phyloP scores from a whole-genome alignment of 2,329 filamentous ascomycete species.

The Alternaria triticimaculans region DNA sequence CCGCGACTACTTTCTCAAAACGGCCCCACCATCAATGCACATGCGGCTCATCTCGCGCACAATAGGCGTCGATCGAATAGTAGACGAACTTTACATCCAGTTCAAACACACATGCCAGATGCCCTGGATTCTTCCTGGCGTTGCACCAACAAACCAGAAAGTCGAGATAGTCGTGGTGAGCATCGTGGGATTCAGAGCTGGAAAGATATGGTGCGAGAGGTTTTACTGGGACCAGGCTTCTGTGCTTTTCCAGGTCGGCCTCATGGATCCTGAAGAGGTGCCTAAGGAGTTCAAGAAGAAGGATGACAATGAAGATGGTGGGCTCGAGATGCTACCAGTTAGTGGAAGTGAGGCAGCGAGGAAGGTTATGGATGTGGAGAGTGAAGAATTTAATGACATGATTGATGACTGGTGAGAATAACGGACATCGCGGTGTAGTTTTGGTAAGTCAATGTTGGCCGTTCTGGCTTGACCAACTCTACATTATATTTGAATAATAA shows the following conservation, averaged over 20 bases:
- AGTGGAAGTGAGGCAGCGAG: slow-evolving; percentile 55
- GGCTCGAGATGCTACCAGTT: slow-evolving; percentile 56
- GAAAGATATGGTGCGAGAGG: slow-evolving; percentile 63
- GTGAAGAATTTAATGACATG: slow-evolving; percentile 54
- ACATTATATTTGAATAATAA: neutral
- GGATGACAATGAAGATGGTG: slow-evolving; percentile 48
- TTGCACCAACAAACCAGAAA: slow-evolving; percentile 62
- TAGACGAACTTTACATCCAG: slow-evolving; percentile 64
- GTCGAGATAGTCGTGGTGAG: slow-evolving; percentile 65
- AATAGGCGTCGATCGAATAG: slow-evolving; percentile 64
- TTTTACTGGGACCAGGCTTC: slow-evolving; percentile 69
- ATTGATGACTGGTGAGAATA: slow-evolving; percentile 52
- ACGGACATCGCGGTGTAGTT: neutral
- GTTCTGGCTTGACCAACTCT: neutral
- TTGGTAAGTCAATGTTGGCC: neutral
- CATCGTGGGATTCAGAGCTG: slow-evolving; percentile 62
- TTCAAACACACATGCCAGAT: slow-evolving; percentile 65
- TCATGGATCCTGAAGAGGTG: slow-evolving; percentile 63
- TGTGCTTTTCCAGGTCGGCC: slow-evolving; percentile 64
- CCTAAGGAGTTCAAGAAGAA: slow-evolving; percentile 45
- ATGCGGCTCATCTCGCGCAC: slow-evolving; percentile 65
- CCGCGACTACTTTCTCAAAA: slow-evolving; percentile 61
- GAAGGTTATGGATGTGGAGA: slow-evolving; percentile 55
- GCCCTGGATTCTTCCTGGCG: slow-evolving; percentile 65
- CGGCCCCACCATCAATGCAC: slow-evolving; percentile 55